These are phyloP conservation scores for Nepenthes alata DNA, from an alignment of 179 eudicot species.

Conservation along the genomic window DNA sequence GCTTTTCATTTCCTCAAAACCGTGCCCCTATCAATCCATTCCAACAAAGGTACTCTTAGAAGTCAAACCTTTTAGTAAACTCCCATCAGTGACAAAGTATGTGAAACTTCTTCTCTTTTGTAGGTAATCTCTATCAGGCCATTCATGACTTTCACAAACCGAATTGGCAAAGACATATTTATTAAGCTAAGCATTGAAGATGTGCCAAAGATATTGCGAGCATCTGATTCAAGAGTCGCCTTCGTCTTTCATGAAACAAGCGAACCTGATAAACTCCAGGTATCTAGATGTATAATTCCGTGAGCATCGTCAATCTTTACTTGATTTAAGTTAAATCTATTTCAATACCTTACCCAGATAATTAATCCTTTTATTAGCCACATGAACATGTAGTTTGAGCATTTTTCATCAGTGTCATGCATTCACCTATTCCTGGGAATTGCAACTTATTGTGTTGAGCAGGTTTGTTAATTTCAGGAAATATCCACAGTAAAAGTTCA, in stretches of 20 bases:
- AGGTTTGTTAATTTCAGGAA: no score
- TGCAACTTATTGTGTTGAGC: no score
- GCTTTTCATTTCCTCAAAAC: slow-evolving; percentile 78
- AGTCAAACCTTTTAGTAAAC: background rate
- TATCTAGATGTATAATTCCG: slow-evolving; percentile 6
- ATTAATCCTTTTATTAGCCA: no score
- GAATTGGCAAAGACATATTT: slow-evolving; percentile 61
- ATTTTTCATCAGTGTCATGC: no score
- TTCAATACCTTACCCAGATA: no score
- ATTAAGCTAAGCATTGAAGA: slow-evolving; percentile 69
- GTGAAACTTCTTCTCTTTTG: slow-evolving; percentile 3
- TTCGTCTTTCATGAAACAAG: slow-evolving; percentile 49
- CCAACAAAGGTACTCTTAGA: slow-evolving; percentile 68
- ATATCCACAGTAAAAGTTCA: no score
- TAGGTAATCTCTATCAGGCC: slow-evolving; percentile 83
- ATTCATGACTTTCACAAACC: slow-evolving; percentile 83
- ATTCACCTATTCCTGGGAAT: no score
- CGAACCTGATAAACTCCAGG: slow-evolving; percentile 63
- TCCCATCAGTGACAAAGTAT: slow-evolving; percentile 2
- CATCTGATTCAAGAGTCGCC: slow-evolving; percentile 71
- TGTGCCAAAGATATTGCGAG: slow-evolving; percentile 60
- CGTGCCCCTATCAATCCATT: slow-evolving; percentile 77
- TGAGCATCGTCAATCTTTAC: background rate
- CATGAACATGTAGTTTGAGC: no score
- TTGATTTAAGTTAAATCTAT: background rate